These are phyloP conservation scores for Venturia nashicola DNA, from an alignment of 2,329 filamentous ascomycete species.

Conservation along the genomic window DNA sequence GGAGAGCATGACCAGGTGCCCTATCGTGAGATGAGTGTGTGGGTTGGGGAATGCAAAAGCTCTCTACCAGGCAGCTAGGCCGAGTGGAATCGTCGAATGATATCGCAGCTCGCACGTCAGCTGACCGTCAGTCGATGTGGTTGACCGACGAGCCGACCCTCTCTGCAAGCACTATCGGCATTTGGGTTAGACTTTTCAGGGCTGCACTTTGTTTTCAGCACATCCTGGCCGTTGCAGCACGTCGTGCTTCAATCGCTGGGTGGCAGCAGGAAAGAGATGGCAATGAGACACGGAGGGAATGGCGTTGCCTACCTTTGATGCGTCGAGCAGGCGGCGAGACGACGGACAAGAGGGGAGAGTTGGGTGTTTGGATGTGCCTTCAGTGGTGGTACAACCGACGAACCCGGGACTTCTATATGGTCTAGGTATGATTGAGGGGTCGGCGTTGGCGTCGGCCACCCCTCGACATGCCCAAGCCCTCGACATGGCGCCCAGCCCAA, in stretches of 20 bases:
- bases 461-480: too few relatives aligned
- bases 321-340: background rate
- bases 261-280: background rate
- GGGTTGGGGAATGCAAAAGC: background rate
- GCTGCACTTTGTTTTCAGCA: background rate
- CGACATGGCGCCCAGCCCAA: too few relatives aligned
- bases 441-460: too few relatives aligned
- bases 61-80: background rate
- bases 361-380: background rate
- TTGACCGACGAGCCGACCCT: background rate
- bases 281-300: background rate
- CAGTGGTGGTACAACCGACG: background rate
- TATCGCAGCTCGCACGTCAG: background rate
- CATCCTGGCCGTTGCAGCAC: background rate
- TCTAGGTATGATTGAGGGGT: too few relatives aligned
- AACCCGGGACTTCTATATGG: too few relatives aligned
- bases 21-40: constrained; percentile 7
- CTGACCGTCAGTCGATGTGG: background rate
- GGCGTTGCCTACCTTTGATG: background rate
- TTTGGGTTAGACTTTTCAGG: background rate
- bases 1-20: constrained; percentile 4
- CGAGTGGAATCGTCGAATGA: background rate
- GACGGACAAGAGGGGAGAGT: background rate
- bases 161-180: background rate
- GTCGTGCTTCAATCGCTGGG: background rate